Evolutionary conservation across 176 grass and related monocot genomes (phyloP).

Genomic region (Phragmites australis): DNA sequence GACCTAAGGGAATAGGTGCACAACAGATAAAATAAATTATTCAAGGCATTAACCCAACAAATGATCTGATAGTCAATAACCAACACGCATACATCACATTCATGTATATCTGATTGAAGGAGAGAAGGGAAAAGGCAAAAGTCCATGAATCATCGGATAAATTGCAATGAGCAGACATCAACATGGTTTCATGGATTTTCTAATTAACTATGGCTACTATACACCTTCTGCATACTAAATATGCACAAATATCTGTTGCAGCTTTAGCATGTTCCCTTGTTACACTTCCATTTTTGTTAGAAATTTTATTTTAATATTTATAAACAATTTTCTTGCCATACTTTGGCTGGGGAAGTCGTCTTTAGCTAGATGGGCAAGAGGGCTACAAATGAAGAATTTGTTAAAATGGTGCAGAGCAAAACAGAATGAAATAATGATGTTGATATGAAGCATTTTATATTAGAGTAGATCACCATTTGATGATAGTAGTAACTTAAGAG

Average conservation of each 20-base stretch:
- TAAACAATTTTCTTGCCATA: neutral
- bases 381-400: neutral
- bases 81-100: neutral
- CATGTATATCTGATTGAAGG: neutral
- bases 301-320: neutral
- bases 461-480: neutral
- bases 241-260: neutral
- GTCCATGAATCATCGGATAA: neutral
- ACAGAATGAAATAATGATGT: neutral
- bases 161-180: neutral
- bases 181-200: neutral
- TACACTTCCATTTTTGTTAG: neutral
- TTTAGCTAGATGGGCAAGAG: neutral
- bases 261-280: neutral
- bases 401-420: conserved; percentile 1
- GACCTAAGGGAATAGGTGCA: neutral
- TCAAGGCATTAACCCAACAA: neutral
- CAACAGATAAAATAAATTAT: neutral
- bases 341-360: conserved; percentile 7
- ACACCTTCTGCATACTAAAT: neutral
- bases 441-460: neutral
- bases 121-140: neutral
- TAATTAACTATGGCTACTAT: neutral
- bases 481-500: neutral
- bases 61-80: neutral